A percentile compares a stretch with the other conserved stretches of the same genome.
Conservation (phyloP, 768 basidiomycete species). For the Kwoniella heveanensis region DNA sequence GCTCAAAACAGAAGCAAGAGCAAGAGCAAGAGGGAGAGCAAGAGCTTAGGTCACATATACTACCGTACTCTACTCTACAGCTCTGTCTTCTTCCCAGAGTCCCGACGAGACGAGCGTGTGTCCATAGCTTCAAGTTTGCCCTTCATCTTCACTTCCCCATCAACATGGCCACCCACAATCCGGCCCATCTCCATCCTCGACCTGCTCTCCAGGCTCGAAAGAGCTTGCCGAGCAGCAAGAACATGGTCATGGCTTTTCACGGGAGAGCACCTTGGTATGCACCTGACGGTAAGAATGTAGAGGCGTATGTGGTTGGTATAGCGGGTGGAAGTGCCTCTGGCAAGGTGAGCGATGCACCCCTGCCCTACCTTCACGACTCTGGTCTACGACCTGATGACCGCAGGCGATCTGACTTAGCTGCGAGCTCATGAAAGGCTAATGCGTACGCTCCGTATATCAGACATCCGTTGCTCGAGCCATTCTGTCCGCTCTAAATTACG, state of each 20-base stretch:
- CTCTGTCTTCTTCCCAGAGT: too few relatives aligned
- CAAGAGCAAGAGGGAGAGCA: too few relatives aligned
- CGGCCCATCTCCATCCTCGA: slow-evolving; percentile 6
- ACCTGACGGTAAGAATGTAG: slow-evolving; percentile 54
- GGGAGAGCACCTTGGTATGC: slow-evolving; percentile 57
- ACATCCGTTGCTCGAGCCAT: slow-evolving; percentile 56
- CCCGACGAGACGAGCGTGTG: too few relatives aligned
- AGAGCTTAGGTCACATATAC: neutral
- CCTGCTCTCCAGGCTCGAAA: slow-evolving; percentile 4
- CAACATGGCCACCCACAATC: neutral
- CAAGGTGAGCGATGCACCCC: slow-evolving; percentile 49
- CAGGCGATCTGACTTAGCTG: too few relatives aligned
- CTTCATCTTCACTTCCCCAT: neutral
- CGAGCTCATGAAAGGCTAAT: too few relatives aligned
- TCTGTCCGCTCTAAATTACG: slow-evolving; percentile 54
- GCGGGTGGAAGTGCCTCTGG: slow-evolving; percentile 59
- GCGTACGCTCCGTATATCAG: too few relatives aligned
- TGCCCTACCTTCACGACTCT: too few relatives aligned
- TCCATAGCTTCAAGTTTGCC: neutral
- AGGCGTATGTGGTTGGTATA: slow-evolving; percentile 59
- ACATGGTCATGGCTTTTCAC: slow-evolving; percentile 49
- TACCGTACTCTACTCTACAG: neutral
- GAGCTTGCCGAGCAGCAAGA: slow-evolving; percentile 27
- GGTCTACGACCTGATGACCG: too few relatives aligned
- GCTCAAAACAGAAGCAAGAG: too few relatives aligned